Percentiles rank a stretch among this genome's conserved stretches.
These are phyloP conservation scores for Elsinoe arachidis DNA, from an alignment of 2,329 filamentous ascomycete species.

Conservation along the genomic window DNA sequence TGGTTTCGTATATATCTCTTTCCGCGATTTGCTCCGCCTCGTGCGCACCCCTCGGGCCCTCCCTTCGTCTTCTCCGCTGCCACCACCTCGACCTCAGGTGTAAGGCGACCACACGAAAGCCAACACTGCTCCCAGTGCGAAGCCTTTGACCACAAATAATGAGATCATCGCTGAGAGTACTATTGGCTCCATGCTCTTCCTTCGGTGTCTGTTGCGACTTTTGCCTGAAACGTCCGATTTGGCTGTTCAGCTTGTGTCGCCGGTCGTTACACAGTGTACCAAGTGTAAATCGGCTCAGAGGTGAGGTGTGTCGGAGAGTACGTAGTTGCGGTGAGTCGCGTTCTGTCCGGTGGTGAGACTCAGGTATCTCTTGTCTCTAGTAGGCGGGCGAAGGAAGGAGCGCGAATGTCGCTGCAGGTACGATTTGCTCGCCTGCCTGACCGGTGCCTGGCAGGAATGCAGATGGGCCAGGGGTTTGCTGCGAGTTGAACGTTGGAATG, in stretches of 20 bases:
- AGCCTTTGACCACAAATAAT: constrained; percentile 7
- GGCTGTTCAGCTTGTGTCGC: background rate
- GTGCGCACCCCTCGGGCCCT: background rate
- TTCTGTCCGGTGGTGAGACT: no score
- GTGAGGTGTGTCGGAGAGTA: no score
- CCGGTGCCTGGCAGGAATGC: no score
- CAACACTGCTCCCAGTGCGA: constrained; percentile 8
- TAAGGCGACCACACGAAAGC: constrained; percentile 13
- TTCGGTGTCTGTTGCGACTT: background rate
- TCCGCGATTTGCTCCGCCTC: background rate
- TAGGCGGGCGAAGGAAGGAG: no score
- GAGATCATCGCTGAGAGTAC: constrained; percentile 11
- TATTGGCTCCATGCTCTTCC: background rate
- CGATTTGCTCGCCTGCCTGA: no score
- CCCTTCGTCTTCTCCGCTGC: background rate
- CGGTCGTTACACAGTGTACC: no score
- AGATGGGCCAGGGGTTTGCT: no score
- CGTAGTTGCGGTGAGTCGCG: no score
- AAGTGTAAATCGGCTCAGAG: no score
- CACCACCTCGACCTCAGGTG: background rate
- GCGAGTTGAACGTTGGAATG: no score
- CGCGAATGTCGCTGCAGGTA: no score
- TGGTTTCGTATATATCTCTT: background rate
- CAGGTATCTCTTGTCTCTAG: no score
- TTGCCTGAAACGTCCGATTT: background rate